These are phyloP conservation scores for Tothia fuscella DNA, from an alignment of 2,329 filamentous ascomycete species.

Conservation along the genomic window DNA sequence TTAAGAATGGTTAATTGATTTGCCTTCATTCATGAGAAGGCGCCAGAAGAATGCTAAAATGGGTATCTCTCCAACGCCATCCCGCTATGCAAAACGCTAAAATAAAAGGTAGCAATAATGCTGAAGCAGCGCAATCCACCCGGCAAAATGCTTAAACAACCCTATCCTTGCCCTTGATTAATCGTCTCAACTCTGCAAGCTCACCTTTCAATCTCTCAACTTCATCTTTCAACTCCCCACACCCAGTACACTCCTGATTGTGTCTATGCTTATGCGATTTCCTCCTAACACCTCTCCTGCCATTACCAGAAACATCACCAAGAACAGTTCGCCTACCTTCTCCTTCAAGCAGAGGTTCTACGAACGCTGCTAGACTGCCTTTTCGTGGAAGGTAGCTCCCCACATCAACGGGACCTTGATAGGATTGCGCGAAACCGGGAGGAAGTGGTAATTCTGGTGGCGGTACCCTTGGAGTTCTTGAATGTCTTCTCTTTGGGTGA, in stretches of 20 bases:
- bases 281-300: background rate
- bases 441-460: no score
- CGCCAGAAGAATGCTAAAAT: background rate
- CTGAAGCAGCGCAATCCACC: background rate
- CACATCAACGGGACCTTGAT: constrained; percentile 7
- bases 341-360: background rate
- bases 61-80: background rate
- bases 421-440: constrained; percentile 9
- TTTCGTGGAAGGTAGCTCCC: constrained; percentile 1
- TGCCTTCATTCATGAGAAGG: background rate
- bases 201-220: constrained; percentile 10
- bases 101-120: background rate
- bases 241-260: background rate
- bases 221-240: constrained; percentile 10
- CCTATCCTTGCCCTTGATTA: constrained; percentile 6
- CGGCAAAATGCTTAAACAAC: background rate
- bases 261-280: background rate
- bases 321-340: background rate
- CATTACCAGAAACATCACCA: background rate
- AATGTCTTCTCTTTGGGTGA: no score
- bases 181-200: constrained; percentile 5
- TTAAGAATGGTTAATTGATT: background rate
- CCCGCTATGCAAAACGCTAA: background rate
- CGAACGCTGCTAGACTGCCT: constrained; percentile 1
- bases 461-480: no score